phyloP scores from a whole-genome alignment of 1,139 yeast species.

The Suhomyces guaymorum region DNA sequence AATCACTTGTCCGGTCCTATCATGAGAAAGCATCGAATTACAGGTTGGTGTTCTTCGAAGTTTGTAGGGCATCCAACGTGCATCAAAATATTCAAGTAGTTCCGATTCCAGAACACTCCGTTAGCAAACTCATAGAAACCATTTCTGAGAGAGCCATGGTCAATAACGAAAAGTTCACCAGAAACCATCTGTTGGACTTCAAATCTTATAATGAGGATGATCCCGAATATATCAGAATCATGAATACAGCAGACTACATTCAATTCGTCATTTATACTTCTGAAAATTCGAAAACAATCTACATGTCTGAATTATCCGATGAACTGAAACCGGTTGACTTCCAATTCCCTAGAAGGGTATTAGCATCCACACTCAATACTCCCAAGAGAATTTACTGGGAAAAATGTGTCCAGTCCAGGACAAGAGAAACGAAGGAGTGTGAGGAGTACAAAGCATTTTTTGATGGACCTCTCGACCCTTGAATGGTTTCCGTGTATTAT shows the following conservation, averaged over 20 bases:
- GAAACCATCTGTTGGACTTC: conserved; percentile 47
- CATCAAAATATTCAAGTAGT: conserved; percentile 68
- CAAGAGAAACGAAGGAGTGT: conserved; percentile 62
- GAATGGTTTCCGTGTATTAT: too few species aligned
- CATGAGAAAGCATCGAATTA: conserved; percentile 30
- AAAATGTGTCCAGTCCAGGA: conserved; percentile 60
- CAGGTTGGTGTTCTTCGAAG: conserved; percentile 60
- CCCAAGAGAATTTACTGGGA: conserved; percentile 74
- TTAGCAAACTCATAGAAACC: conserved; percentile 37
- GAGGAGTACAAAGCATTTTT: conserved; percentile 55
- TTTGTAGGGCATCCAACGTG: conserved; percentile 55
- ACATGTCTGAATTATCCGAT: conserved; percentile 28
- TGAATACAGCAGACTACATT: conserved; percentile 43
- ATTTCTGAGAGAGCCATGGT: conserved; percentile 40
- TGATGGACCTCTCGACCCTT: too few species aligned
- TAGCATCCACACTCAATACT: conserved; percentile 58
- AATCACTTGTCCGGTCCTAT: conserved; percentile 49
- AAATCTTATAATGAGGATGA: conserved; percentile 29
- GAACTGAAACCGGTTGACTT: conserved; percentile 50
- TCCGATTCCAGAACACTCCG: conserved; percentile 51
- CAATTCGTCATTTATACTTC: conserved; percentile 34
- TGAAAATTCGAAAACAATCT: conserved; percentile 19
- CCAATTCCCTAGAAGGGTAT: conserved; percentile 76
- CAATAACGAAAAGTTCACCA: conserved; percentile 52
- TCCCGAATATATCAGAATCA: conserved; percentile 21